Base-by-base conservation (phyloP, 148 eudicot species). In the Pouteria glomerata region DNA sequence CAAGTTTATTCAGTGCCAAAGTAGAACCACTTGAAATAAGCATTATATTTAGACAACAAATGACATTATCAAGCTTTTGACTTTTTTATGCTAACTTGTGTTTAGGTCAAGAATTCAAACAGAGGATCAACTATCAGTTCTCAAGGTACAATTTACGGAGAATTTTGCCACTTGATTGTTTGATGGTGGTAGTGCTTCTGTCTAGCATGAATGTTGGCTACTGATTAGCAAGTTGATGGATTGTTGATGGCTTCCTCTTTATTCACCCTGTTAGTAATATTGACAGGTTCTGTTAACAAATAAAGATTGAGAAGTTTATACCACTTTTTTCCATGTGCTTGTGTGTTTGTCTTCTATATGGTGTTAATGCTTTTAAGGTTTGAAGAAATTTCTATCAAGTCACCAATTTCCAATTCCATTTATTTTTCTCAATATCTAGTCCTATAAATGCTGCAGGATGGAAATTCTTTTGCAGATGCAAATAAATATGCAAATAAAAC, bases 401-500 rank as follows among this genome's bases (percentile, higher is more conserved):
- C 18, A 55, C 33, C 44, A n/a, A 41, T 70, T 23, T 57, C 29
- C 57, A 35, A 21, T 73, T 42, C 57, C 27, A 6, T 11, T 27
- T 10, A 29, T 13, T 41, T 44, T 18, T 31, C 21, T 63, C 30
- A 14, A 15, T 30, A 10, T 62, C 21, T 67, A 19, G 37, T 45
- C 50, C 18, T 74, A 63, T 64, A 35, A 70, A 30, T 78, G 60
- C 63, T 65, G 55, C 80, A 94, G 98, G 87, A 57, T 80, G 74
- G 61, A n/a, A 66, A 35, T 53, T 31, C 59, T 60, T 83, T 86
- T 55, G 63, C 34, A 15, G 85, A 83, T 75, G 68, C 71, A 69
- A 89, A 82, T 81, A 88, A 80, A 74, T 30, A 83, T 75, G 68
- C 71, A 69, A 89, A 82, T 81, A 88, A 80, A 74, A 26, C 77